phyloP scores from a whole-genome alignment of 2,329 filamentous ascomycete species.

The Aspergillus unguis region DNA sequence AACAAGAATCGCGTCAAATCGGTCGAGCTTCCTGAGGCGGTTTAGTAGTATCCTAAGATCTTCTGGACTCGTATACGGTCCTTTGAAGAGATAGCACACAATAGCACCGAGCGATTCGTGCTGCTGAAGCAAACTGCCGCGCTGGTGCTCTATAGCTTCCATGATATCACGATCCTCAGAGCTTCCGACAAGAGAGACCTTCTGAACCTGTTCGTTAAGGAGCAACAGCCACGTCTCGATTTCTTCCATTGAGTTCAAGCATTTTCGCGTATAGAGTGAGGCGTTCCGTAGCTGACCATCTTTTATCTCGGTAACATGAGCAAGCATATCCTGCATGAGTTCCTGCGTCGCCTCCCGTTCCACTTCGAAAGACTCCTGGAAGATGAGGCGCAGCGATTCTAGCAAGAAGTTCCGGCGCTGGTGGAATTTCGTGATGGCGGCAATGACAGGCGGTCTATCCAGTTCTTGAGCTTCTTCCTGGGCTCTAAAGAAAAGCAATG shows the following conservation, averaged over 20 bases:
- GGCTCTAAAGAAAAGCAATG: conserved; percentile 70
- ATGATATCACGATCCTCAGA: conserved; percentile 61
- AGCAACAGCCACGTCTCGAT: conserved; percentile 74
- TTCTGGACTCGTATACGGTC: conserved; percentile 63
- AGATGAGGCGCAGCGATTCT: conserved; percentile 75
- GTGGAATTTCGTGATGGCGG: conserved; percentile 83
- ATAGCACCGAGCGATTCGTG: conserved; percentile 87
- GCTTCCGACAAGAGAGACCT: conserved; percentile 70
- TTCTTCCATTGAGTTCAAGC: conserved; percentile 69
- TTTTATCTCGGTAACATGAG: conserved; percentile 58
- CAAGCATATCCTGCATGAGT: conserved; percentile 55
- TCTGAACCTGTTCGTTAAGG: conserved; percentile 71
- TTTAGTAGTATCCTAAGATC: conserved; percentile 73
- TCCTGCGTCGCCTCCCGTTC: conserved; percentile 56
- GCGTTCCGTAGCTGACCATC: conserved; percentile 48
- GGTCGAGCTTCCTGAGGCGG: conserved; percentile 66
- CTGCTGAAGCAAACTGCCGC: conserved; percentile 76
- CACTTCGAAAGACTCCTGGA: conserved; percentile 64
- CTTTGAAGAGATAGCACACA: conserved; percentile 72
- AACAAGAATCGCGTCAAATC: conserved; percentile 70
- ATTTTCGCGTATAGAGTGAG: conserved; percentile 67
- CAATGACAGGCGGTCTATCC: conserved; percentile 70
- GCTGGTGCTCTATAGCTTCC: conserved; percentile 77
- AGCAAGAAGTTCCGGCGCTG: conserved; percentile 77
- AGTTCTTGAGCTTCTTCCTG: conserved; percentile 65